Evolutionary conservation across 2,329 filamentous ascomycete species (phyloP).

Genomic region (Stemphylium vesicarium): DNA sequence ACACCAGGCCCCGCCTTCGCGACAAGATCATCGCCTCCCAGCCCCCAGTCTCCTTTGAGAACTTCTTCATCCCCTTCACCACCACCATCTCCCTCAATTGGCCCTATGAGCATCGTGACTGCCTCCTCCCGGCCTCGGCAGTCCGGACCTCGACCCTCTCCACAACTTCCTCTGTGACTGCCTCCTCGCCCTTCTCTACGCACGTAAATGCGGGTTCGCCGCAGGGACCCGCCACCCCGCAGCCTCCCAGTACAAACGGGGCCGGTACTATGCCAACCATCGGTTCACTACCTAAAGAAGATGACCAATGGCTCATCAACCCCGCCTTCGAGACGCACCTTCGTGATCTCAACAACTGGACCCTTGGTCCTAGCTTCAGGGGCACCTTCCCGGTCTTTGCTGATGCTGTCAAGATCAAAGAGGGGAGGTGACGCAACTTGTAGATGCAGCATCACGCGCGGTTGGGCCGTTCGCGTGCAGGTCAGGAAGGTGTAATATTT

Average conservation of each 20-base stretch:
- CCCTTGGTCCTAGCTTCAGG: conserved; percentile 72
- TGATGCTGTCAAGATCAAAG: conserved; percentile 42
- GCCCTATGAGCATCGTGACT: conserved; percentile 78
- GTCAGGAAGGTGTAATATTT: conserved; percentile 2
- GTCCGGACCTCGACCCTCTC: conserved; percentile 27
- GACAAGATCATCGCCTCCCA: conserved; percentile 66
- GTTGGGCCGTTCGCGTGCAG: conserved; percentile 1
- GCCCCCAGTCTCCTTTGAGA: conserved; percentile 70
- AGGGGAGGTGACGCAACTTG: conserved; percentile 25
- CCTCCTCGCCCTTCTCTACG: conserved; percentile 38
- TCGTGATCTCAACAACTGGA: conserved; percentile 79
- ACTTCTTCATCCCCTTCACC: conserved; percentile 85
- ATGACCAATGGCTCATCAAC: conserved; percentile 77
- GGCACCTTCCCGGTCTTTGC: conserved; percentile 66
- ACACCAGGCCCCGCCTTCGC: conserved; percentile 68
- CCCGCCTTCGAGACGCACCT: conserved; percentile 86
- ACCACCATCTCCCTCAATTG: conserved; percentile 79
- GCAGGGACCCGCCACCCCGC: conserved; percentile 30
- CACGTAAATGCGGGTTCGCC: conserved; percentile 40
- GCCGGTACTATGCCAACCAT: conserved; percentile 19
- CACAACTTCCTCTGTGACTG: conserved; percentile 32
- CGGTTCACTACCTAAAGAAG: conserved; percentile 31
- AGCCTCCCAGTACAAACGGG: conserved; percentile 21
- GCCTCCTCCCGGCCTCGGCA: conserved; percentile 61
- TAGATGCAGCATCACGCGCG: conserved; percentile 13